Conservation (phyloP, 169 alveolate genomes). For the Babesia ovata region DNA sequence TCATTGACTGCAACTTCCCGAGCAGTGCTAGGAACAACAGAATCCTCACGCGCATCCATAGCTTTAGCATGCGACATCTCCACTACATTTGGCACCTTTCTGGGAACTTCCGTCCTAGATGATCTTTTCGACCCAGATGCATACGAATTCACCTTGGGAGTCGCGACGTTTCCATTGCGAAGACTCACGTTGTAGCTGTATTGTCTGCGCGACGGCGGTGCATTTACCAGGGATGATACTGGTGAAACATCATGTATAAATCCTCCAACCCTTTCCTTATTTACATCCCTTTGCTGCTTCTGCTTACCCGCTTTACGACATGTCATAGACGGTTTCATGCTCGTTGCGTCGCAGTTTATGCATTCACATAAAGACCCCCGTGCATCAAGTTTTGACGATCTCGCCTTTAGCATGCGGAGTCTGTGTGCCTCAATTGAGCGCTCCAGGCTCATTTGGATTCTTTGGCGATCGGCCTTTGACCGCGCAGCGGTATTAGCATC, state of each 20-base stretch:
- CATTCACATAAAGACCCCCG: slow-evolving; percentile 29
- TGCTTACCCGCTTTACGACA: slow-evolving; percentile 1
- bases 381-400: not conserved
- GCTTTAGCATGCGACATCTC: not conserved
- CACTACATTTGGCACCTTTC: not conserved
- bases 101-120: no score
- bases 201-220: no score
- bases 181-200: no score
- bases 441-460: slow-evolving; percentile 16
- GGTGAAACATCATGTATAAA: no score
- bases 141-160: not conserved
- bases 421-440: slow-evolving; percentile 64
- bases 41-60: no score
- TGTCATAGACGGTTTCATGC: slow-evolving; percentile 34
- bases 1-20: not conserved
- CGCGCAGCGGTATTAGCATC: not conserved
- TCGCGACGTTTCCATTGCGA: not conserved
- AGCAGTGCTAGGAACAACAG: no score
- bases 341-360: slow-evolving; percentile 30
- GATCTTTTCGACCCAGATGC: no score
- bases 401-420: slow-evolving; percentile 43
- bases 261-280: not conserved
- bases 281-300: not conserved
- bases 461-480: not conserved
- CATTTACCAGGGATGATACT: no score